Percentiles rank a stretch among this genome's conserved stretches.
phyloP scores from a whole-genome alignment of 129 eudicot species.

The Escallonia herrerae region DNA sequence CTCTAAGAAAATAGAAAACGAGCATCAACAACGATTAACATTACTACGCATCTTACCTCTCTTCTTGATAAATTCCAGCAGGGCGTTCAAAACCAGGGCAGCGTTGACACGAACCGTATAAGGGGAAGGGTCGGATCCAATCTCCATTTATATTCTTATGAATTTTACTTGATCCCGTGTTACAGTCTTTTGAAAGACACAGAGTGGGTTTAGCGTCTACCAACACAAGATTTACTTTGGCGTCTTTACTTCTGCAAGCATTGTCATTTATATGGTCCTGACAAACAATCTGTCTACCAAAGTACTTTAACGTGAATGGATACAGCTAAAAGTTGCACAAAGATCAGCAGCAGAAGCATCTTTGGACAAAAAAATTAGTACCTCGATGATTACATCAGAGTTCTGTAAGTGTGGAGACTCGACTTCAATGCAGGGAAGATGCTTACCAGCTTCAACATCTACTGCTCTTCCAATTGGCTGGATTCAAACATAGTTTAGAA shows the following conservation, averaged over 20 bases:
- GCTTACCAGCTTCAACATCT: conserved; percentile 21
- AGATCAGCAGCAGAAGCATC: background rate
- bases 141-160: conserved; percentile 14
- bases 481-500: background rate
- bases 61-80: background rate
- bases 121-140: conserved; percentile 15
- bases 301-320: background rate
- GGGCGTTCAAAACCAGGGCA: background rate
- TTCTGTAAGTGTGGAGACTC: conserved; percentile 5
- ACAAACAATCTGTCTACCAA: conserved; percentile 20
- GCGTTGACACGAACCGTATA: conserved; percentile 9
- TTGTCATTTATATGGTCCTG: conserved; percentile 11
- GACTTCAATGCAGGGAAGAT: conserved; percentile 11
- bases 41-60: conserved; percentile 11
- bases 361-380: background rate
- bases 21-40: background rate
- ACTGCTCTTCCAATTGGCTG: conserved; percentile 22
- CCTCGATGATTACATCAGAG: conserved; percentile 33
- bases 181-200: background rate
- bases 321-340: background rate
- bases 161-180: background rate
- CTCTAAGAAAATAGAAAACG: background rate
- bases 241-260: background rate
- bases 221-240: background rate
- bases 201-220: background rate